These are phyloP conservation scores for Botryococcus braunii DNA, from an alignment of 163 green algal species.

Conservation along the genomic window DNA sequence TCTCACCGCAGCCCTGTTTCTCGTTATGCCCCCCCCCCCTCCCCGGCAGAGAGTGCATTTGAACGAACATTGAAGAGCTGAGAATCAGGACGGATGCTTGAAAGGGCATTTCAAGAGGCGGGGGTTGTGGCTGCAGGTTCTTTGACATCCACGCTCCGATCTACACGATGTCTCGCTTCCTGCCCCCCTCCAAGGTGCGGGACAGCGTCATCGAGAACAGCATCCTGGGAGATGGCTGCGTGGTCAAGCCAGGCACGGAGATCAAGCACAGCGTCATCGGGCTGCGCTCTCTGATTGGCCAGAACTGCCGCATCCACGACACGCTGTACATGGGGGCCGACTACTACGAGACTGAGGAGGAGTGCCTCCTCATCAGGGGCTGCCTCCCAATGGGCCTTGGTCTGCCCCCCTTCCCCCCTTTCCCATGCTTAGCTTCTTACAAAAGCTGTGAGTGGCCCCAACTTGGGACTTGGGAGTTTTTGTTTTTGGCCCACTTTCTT, in stretches of 20 bases:
- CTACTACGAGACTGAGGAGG: constrained; percentile 85
- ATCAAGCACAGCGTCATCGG: constrained; percentile 84
- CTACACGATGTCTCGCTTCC: constrained; percentile 96
- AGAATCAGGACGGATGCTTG: too few relatives aligned
- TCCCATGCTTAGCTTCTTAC: too few relatives aligned
- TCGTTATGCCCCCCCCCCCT: too few relatives aligned
- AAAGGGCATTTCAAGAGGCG: too few relatives aligned
- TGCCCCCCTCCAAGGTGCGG: constrained; percentile 88
- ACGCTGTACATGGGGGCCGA: constrained; percentile 80
- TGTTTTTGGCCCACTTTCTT: background rate
- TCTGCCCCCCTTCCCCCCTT: constrained; percentile 25
- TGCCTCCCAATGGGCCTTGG: constrained; percentile 70
- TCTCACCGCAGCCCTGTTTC: too few relatives aligned
- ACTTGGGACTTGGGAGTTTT: too few relatives aligned
- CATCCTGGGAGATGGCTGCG: constrained; percentile 77
- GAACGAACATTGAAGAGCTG: too few relatives aligned
- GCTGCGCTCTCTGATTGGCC: constrained; percentile 76
- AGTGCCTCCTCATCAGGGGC: constrained; percentile 69
- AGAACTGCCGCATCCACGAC: constrained; percentile 42
- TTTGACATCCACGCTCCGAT: constrained; percentile 95
- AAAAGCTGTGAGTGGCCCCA: too few relatives aligned
- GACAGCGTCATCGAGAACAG: constrained; percentile 40
- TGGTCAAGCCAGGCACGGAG: constrained; percentile 40
- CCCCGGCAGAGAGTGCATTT: too few relatives aligned
- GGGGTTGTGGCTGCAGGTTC: constrained; percentile 64